These are phyloP conservation scores for Pythium brachiatum DNA, from an alignment of 352 stramenopile genomes.

Conservation along the genomic window DNA sequence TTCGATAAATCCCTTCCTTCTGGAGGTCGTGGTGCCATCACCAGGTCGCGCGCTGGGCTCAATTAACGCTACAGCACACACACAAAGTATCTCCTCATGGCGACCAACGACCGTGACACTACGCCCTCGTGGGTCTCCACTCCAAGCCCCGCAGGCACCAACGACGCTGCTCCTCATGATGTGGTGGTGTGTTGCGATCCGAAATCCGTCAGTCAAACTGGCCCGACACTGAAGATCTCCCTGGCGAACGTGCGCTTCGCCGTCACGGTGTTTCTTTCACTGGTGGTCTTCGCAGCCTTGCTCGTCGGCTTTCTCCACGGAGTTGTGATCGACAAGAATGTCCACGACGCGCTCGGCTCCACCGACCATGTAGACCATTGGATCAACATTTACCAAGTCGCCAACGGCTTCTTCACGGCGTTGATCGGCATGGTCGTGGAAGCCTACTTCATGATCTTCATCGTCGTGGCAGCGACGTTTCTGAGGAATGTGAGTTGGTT, in stretches of 20 bases:
- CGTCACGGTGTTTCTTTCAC: not conserved
- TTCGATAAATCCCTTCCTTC: too few relatives aligned
- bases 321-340: slow-evolving; percentile 33
- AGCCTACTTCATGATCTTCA: slow-evolving; percentile 34
- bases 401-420: slow-evolving; percentile 37
- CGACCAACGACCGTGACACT: too few relatives aligned
- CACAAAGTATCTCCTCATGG: too few relatives aligned
- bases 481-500: not conserved
- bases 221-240: not conserved
- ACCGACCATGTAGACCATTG: slow-evolving; percentile 31
- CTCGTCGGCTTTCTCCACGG: slow-evolving; percentile 29
- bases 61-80: too few relatives aligned
- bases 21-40: too few relatives aligned
- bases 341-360: slow-evolving; percentile 30
- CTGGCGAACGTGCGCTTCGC: not conserved
- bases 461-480: slow-evolving; percentile 26
- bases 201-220: too few relatives aligned
- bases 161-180: too few relatives aligned
- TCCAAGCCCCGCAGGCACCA: too few relatives aligned
- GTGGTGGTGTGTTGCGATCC: too few relatives aligned
- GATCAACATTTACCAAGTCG: slow-evolving; percentile 34
- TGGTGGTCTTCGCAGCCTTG: slow-evolving; percentile 28
- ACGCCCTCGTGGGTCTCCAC: too few relatives aligned
- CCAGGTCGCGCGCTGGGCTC: too few relatives aligned
- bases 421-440: slow-evolving; percentile 30